Conservation (phyloP, 345 rosid species). For the Rubroshorea leprosula region DNA sequence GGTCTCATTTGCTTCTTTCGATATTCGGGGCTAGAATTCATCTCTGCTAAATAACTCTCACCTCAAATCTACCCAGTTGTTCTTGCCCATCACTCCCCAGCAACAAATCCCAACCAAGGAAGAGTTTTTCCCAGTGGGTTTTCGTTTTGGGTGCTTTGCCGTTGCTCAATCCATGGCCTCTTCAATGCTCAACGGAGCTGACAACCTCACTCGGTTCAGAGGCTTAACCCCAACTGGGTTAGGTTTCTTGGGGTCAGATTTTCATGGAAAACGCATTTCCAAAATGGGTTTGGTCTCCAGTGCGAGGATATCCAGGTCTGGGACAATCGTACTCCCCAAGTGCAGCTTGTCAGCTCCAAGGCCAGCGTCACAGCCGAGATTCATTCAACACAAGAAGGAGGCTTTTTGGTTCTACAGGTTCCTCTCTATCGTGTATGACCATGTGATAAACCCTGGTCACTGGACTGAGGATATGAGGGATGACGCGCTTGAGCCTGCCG, state of each 20-base stretch:
- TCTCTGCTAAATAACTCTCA: too few relatives aligned
- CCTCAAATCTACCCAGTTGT: too few relatives aligned
- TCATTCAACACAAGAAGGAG: conserved; percentile 96
- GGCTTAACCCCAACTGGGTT: conserved; percentile 34
- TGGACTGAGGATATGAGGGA: conserved; percentile 99
- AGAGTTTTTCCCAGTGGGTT: background rate
- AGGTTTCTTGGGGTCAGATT: conserved; percentile 37
- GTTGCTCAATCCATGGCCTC: conserved; percentile 48
- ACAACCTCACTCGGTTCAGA: conserved; percentile 34
- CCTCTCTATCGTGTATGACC: conserved; percentile 91
- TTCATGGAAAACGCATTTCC: conserved; percentile 34
- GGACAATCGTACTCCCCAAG: conserved; percentile 28
- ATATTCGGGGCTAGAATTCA: too few relatives aligned
- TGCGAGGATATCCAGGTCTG: conserved; percentile 21
- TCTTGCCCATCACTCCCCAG: background rate
- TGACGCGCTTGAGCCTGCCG: conserved; percentile 96
- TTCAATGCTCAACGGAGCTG: conserved; percentile 63
- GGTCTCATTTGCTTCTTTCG: too few relatives aligned
- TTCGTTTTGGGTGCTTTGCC: background rate
- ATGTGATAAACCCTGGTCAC: conserved; percentile 82
- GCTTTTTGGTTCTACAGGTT: conserved; percentile 99
- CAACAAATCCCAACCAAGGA: background rate
- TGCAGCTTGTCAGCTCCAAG: conserved; percentile 73
- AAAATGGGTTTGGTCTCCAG: conserved; percentile 27
- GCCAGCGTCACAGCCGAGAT: conserved; percentile 91